Evolutionary conservation across 1,284 basidiomycete genomes (phyloP).

Genomic region (Blastosporella zonata): DNA sequence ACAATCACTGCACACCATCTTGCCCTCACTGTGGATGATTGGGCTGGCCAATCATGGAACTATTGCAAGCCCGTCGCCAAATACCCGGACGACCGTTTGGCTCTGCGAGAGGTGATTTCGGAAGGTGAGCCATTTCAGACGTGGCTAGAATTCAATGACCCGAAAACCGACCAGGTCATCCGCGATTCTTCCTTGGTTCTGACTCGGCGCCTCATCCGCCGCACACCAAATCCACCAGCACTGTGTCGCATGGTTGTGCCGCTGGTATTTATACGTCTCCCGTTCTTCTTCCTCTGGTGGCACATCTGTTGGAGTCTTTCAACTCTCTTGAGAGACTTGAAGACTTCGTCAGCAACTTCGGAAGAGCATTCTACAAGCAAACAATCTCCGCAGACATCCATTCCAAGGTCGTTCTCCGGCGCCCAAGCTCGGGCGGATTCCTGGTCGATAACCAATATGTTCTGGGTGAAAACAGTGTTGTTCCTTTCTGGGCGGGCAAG

Average conservation of each 20-base stretch:
- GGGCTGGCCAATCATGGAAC: slow-evolving; percentile 94
- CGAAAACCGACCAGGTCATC: slow-evolving; percentile 60
- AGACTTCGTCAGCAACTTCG: slow-evolving; percentile 75
- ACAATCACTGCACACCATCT: slow-evolving; percentile 98
- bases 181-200: slow-evolving; percentile 96
- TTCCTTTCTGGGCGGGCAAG: slow-evolving; percentile 93
- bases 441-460: slow-evolving; percentile 53
- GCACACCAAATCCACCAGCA: slow-evolving; percentile 74
- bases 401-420: slow-evolving; percentile 34
- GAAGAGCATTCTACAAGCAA: slow-evolving; percentile 77
- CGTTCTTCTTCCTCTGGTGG: slow-evolving; percentile 84
- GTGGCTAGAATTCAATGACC: background rate
- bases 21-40: slow-evolving; percentile 92
- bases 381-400: slow-evolving; percentile 26
- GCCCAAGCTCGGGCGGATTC: slow-evolving; percentile 30
- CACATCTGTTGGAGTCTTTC: slow-evolving; percentile 83
- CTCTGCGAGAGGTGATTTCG: slow-evolving; percentile 78
- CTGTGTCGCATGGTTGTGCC: slow-evolving; percentile 77
- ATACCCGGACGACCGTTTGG: slow-evolving; percentile 87
- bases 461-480: slow-evolving; percentile 57
- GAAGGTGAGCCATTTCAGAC: slow-evolving; percentile 52
- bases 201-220: slow-evolving; percentile 95
- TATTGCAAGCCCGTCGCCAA: slow-evolving; percentile 99
- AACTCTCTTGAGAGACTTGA: slow-evolving; percentile 79
- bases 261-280: slow-evolving; percentile 94